A percentile compares a stretch with the other conserved stretches of the same genome.
Conservation (phyloP, 768 basidiomycete species). For the Lactifluus echinatus region DNA sequence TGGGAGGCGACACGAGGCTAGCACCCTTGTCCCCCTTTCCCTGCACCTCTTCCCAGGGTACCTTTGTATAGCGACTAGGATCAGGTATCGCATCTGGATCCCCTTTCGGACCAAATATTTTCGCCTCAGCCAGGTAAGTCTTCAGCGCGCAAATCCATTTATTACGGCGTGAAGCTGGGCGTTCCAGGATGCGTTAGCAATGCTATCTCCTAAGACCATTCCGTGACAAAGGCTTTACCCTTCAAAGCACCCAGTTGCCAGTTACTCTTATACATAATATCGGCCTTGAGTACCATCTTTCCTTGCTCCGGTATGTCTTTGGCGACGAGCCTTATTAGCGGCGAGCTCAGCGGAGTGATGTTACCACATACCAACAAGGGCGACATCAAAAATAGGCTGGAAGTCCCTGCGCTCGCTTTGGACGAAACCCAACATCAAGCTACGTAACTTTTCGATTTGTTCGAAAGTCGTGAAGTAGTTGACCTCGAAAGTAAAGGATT, state of each 20-base stretch:
- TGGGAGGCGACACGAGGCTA: constrained; percentile 16
- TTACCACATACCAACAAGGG: constrained; percentile 43
- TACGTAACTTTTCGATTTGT: constrained; percentile 66
- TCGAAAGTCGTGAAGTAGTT: constrained; percentile 71
- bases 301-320: constrained; percentile 73
- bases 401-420: constrained; percentile 66
- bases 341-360: not conserved
- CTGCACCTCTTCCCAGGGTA: constrained; percentile 62
- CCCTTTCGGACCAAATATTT: constrained; percentile 61
- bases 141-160: constrained; percentile 92
- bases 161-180: constrained; percentile 66
- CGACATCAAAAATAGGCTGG: constrained; percentile 64
- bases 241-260: constrained; percentile 71
- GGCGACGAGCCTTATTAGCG: constrained; percentile 8
- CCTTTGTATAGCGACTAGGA: constrained; percentile 53
- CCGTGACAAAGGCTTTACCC: constrained; percentile 31
- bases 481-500: constrained; percentile 77
- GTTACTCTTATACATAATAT: constrained; percentile 87
- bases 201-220: not conserved
- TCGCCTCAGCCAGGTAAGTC: constrained; percentile 52
- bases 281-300: constrained; percentile 66
- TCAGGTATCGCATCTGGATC: constrained; percentile 46
- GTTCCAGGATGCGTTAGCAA: not conserved
- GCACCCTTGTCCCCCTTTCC: constrained; percentile 24
- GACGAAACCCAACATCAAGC: constrained; percentile 74